Evolutionary conservation across 495 filamentous ascomycete species (phyloP).

Genomic region (Xylaria sp.): DNA sequence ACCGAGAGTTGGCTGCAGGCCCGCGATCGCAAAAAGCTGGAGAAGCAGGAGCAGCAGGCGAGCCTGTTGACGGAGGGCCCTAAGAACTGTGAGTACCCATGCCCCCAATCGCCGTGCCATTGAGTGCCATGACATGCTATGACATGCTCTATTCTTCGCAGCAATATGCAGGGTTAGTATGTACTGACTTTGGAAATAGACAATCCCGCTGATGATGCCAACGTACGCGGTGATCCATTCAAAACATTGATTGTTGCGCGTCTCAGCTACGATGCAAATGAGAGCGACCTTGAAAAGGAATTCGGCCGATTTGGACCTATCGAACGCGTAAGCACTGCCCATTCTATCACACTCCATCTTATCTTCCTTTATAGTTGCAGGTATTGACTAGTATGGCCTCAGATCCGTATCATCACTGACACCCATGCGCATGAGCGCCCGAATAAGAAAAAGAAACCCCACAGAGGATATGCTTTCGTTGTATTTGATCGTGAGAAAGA

Average conservation of each 20-base stretch:
- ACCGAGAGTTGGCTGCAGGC: conserved; percentile 93
- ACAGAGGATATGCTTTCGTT: conserved; percentile 94
- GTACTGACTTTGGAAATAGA: conserved; percentile 52
- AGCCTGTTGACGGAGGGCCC: conserved; percentile 71
- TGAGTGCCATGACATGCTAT: too few species aligned
- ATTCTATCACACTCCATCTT: neutral
- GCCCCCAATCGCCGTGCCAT: neutral
- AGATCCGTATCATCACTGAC: conserved; percentile 88
- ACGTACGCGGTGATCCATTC: conserved; percentile 91
- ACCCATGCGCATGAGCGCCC: conserved; percentile 69
- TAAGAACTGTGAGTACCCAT: conserved; percentile 65
- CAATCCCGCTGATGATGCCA: conserved; percentile 76
- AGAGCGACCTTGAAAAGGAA: conserved; percentile 90
- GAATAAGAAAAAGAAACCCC: conserved; percentile 81
- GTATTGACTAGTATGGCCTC: conserved; percentile 30
- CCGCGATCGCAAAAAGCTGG: conserved; percentile 76
- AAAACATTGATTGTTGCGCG: conserved; percentile 93
- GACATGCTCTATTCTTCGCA: conserved; percentile 18
- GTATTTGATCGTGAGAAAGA: conserved; percentile 98
- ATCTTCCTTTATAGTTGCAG: neutral
- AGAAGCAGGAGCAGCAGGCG: conserved; percentile 73
- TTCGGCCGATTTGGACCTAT: conserved; percentile 95
- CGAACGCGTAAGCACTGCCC: conserved; percentile 72
- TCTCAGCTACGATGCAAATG: conserved; percentile 85
- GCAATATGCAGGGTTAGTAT: neutral